A percentile compares a stretch with the other conserved stretches of the same genome.
These are phyloP conservation scores for Micractinium conductrix DNA, from an alignment of 139 green algal genomes.

Conservation along the genomic window DNA sequence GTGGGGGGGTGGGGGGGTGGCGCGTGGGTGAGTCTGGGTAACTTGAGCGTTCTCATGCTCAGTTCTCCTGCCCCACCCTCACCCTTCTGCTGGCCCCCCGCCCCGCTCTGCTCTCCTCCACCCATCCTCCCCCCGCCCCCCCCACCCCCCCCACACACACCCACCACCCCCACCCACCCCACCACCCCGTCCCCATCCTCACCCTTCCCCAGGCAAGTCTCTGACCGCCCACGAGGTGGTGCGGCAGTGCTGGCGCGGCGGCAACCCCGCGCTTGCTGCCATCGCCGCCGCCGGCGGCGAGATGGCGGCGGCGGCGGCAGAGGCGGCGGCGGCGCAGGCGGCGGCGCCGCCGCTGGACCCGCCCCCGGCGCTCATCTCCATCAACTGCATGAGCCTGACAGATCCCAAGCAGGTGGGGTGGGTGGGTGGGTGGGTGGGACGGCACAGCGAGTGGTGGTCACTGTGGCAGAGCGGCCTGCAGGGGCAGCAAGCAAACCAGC, in stretches of 20 bases:
- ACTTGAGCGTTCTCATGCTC: background rate
- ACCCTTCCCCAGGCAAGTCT: constrained; percentile 44
- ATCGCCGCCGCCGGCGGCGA: background rate
- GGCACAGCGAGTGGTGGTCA: too few species aligned
- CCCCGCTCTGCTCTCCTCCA: background rate
- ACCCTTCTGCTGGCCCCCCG: background rate
- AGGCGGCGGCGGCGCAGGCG: background rate
- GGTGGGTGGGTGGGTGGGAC: too few species aligned
- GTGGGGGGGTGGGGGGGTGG: background rate
- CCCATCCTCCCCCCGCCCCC: too few species aligned
- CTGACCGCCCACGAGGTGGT: constrained; percentile 57
- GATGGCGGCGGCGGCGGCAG: background rate
- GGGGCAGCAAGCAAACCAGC: too few species aligned
- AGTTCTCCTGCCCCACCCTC: background rate
- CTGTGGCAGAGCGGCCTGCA: too few species aligned
- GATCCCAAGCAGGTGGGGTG: constrained; percentile 32
- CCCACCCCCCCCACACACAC: too few species aligned
- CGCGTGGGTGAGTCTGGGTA: background rate
- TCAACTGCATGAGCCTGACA: constrained; percentile 69
- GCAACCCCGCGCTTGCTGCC: too few species aligned
- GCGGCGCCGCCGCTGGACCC: background rate
- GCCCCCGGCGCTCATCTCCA: constrained; percentile 54
- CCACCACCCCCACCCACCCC: background rate
- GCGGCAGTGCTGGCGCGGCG: constrained; percentile 19
- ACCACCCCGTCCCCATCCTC: background rate